Conservation (phyloP, 2,329 filamentous ascomycete genomes). For the Mycocentrospora acerina region DNA sequence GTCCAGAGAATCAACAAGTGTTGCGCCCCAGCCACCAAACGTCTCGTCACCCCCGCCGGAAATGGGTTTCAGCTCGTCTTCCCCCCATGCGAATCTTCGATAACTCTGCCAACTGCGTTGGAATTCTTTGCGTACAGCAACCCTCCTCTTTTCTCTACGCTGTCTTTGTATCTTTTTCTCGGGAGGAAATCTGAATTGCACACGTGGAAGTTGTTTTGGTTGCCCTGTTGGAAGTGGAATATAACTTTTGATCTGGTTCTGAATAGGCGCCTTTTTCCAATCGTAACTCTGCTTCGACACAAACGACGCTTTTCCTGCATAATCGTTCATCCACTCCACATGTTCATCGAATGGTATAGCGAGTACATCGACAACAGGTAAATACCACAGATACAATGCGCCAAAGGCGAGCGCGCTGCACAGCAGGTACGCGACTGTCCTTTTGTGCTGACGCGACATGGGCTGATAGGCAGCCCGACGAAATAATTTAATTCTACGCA, state of each 20-base stretch:
- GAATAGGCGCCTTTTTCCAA: slow-evolving; percentile 46
- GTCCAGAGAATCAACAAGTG: slow-evolving; percentile 49
- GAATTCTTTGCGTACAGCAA: slow-evolving; percentile 46
- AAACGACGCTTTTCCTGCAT: slow-evolving; percentile 13
- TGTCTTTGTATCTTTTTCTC: slow-evolving; percentile 34
- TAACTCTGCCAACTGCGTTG: slow-evolving; percentile 48
- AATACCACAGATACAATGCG: slow-evolving; percentile 30
- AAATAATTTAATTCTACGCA: slow-evolving; percentile 33
- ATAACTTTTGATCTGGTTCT: slow-evolving; percentile 40
- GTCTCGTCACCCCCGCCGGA: slow-evolving; percentile 41
- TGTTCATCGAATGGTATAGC: slow-evolving; percentile 32
- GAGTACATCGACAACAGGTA: slow-evolving; percentile 29
- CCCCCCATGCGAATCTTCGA: slow-evolving; percentile 47
- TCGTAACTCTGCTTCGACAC: slow-evolving; percentile 33
- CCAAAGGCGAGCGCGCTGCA: slow-evolving; percentile 25
- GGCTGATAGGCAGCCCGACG: slow-evolving; percentile 22
- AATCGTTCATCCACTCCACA: slow-evolving; percentile 36
- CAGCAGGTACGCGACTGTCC: slow-evolving; percentile 28
- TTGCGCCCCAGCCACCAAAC: slow-evolving; percentile 53
- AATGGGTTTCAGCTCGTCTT: slow-evolving; percentile 50
- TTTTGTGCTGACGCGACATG: slow-evolving; percentile 34
- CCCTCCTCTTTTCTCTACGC: slow-evolving; percentile 33
- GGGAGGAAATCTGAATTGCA: slow-evolving; percentile 44
- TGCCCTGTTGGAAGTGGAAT: slow-evolving; percentile 41
- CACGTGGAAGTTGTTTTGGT: slow-evolving; percentile 41